phyloP scores from a whole-genome alignment of 1,284 basidiomycete species.

The Malassezia psittaci region DNA sequence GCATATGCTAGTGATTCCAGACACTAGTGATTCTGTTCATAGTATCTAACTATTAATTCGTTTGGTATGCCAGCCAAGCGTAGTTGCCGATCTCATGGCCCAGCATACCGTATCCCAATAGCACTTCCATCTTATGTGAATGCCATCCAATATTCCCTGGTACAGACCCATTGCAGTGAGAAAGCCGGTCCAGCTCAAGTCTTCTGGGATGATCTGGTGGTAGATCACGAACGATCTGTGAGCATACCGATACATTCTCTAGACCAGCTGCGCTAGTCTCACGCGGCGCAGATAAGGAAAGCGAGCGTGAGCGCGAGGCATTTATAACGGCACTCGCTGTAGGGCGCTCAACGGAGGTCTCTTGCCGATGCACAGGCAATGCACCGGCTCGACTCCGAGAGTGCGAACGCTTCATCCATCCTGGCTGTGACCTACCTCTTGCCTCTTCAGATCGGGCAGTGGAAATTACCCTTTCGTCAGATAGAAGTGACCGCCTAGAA shows the following conservation, averaged over 20 bases:
- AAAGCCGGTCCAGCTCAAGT: conserved; percentile 61
- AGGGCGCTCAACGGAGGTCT: neutral
- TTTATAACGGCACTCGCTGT: neutral
- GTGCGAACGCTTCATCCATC: neutral
- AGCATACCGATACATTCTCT: conserved; percentile 7
- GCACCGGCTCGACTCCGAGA: neutral
- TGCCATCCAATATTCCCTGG: conserved; percentile 88
- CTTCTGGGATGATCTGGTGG: conserved; percentile 59
- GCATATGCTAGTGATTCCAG: conserved; percentile 66
- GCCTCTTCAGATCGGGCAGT: neutral
- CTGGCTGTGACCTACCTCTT: neutral
- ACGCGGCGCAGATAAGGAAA: conserved; percentile 20
- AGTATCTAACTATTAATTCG: neutral
- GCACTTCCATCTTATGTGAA: conserved; percentile 89
- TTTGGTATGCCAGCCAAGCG: conserved; percentile 48
- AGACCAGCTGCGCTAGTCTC: conserved; percentile 15
- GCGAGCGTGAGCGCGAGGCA: conserved; percentile 23
- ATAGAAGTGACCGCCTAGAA: neutral
- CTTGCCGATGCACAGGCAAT: neutral
- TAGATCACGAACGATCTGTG: conserved; percentile 55
- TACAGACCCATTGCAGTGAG: conserved; percentile 75
- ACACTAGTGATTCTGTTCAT: neutral
- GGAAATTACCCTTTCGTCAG: neutral
- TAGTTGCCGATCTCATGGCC: conserved; percentile 85
- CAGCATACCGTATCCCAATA: conserved; percentile 78